Conservation (phyloP, 176 grass and related monocot species). For the Avena atlantica region DNA sequence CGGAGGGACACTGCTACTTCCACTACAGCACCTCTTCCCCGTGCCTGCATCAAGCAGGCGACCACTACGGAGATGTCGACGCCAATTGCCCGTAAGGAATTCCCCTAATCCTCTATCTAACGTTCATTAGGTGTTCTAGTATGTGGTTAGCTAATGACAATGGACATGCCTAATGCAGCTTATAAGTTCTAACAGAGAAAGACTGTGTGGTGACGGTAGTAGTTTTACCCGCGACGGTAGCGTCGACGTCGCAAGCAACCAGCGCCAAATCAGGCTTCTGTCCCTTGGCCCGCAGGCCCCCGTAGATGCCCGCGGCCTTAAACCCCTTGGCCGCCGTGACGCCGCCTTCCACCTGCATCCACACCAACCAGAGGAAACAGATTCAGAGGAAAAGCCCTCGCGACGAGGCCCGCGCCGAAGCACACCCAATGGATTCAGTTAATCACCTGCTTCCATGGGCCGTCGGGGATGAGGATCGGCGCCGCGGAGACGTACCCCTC, state of each 20-base stretch:
- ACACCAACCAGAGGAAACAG: constrained; percentile 35
- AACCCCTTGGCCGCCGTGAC: constrained; percentile 85
- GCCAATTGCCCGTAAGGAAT: no score
- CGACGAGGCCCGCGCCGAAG: background rate
- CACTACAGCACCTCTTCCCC: no score
- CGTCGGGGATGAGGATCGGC: constrained; percentile 88
- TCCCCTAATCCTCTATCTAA: no score
- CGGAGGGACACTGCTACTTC: no score
- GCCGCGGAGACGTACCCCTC: constrained; percentile 67
- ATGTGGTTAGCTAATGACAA: no score
- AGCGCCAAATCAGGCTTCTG: constrained; percentile 92
- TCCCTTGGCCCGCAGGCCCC: constrained; percentile 81
- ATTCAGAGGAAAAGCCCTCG: constrained; percentile 37
- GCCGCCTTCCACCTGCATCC: constrained; percentile 78
- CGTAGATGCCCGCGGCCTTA: constrained; percentile 86
- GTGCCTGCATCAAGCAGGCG: no score
- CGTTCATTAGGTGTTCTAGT: no score
- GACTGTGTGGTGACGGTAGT: background rate
- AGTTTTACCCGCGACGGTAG: constrained; percentile 65
- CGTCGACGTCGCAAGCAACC: constrained; percentile 86
- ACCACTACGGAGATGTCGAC: no score
- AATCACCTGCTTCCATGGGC: constrained; percentile 84
- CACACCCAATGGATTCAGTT: background rate
- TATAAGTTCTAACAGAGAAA: background rate
- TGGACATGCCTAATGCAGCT: no score